Evolutionary conservation across 225 moss, liverwort and hornwort genomes (phyloP), one percentile per base, ranked within the genome.

Genomic region (Physcomitrium patens): DNA sequence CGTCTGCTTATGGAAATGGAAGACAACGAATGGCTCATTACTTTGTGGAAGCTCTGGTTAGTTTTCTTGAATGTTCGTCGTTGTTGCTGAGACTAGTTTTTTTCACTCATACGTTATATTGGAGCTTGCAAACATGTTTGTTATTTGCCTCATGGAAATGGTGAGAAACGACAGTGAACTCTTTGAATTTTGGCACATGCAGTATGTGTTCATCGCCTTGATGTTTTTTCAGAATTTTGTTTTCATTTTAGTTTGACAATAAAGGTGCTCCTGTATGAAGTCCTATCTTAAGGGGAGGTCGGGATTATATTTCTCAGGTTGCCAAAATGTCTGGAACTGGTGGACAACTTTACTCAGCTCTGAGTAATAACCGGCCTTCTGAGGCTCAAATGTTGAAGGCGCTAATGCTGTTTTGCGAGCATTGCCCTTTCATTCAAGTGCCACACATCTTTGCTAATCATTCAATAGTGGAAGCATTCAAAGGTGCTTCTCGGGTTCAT

Each of bases 311-410:
- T 63, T 63, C 15, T 57, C 81, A 87, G 87, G 84, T 87, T 37
- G 95, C 93, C 0, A 80, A 89, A 62, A 80, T 95, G 74, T 95
- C 95, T 9, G 95, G 93, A 26, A 95, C 95, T 15, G 95, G 95
- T 28, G 95, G 86, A 17, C 86, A 86, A 54, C 86, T 95, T 12
- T 95, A 95, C 81, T 84, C 91, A 28, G 95, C 93, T 72, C 26
- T 91, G 8, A 12, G 73, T 7, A 82, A 86, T n/a, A 90, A 83
- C 18, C 72, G 78, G 8, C 93, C 95, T 15, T 87, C 83, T 17
- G 90, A 85, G 42, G 63, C 63, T 11, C 83, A 92, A 50, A 89
- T 94, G 91, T 58, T 92, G 13, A 88, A 84, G 66, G 91, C 87
- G 9, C 86, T 79, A 52, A 70, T 79, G 24, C 19, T 86, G 18